A percentile compares a stretch with the other conserved stretches of the same genome.
Evolutionary conservation across 2,329 filamentous ascomycete species (phyloP).

Genomic region (Diaporthe eres): DNA sequence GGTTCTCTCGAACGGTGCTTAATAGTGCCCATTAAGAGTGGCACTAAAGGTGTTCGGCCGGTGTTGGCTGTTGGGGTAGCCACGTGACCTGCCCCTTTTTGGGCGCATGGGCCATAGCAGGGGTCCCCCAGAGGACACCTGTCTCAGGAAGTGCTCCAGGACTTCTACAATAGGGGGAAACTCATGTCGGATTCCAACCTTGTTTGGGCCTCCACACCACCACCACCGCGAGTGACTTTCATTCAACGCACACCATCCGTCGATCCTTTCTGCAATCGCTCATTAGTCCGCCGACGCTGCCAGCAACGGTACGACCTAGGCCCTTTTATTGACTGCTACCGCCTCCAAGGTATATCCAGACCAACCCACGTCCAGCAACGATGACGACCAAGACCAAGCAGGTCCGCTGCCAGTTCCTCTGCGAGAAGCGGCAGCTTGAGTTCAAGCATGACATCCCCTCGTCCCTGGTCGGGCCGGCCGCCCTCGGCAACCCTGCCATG

Average conservation of each 20-base stretch:
- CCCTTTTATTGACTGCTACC: not conserved
- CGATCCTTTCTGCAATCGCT: constrained; percentile 34
- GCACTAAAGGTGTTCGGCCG: not conserved
- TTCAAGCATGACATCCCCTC: constrained; percentile 41
- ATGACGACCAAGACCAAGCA: constrained; percentile 39
- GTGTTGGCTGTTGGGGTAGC: constrained; percentile 36
- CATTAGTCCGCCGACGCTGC: constrained; percentile 5
- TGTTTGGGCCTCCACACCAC: constrained; percentile 12
- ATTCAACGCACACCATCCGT: constrained; percentile 17
- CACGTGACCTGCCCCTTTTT: constrained; percentile 37
- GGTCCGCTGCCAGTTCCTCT: constrained; percentile 42
- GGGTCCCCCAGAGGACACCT: constrained; percentile 31
- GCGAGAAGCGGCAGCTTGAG: constrained; percentile 42
- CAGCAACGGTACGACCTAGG: constrained; percentile 2
- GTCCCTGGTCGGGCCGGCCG: constrained; percentile 40
- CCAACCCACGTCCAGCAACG: not conserved
- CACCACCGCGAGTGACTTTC: not conserved
- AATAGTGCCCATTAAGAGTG: not conserved
- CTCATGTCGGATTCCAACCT: constrained; percentile 8
- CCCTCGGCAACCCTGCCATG: constrained; percentile 40
- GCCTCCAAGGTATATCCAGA: not conserved
- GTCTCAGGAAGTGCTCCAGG: constrained; percentile 22
- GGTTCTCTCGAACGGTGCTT: not conserved
- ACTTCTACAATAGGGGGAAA: constrained; percentile 16
- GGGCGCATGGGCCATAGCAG: constrained; percentile 26